Evolutionary conservation across 2,329 filamentous ascomycete genomes (phyloP).

Genomic region (Xylaria multiplex): DNA sequence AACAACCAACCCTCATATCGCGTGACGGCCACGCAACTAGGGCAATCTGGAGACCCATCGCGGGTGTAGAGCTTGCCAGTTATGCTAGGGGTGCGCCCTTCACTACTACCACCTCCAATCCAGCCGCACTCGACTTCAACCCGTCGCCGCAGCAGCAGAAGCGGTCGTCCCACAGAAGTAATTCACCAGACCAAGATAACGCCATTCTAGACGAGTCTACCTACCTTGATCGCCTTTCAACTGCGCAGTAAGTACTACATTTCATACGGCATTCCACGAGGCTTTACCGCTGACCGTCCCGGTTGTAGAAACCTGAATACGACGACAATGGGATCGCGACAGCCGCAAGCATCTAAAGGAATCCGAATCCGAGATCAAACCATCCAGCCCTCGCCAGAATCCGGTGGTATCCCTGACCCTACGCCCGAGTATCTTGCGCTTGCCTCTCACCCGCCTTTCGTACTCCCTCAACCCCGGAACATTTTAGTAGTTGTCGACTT

Average conservation of each 20-base stretch:
- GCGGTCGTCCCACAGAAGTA: background rate
- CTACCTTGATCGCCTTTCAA: too few relatives aligned
- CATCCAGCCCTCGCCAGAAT: conserved; percentile 48
- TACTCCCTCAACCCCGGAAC: conserved; percentile 61
- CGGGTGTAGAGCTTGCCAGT: conserved; percentile 9
- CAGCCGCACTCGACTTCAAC: conserved; percentile 1
- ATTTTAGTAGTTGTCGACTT: conserved; percentile 90
- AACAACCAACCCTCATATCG: background rate
- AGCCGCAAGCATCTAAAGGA: background rate
- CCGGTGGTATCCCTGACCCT: conserved; percentile 70
- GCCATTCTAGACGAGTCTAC: background rate
- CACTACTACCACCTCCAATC: background rate
- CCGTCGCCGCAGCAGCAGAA: background rate
- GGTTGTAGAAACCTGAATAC: background rate
- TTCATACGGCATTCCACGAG: background rate
- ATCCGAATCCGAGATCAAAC: conserved; percentile 25
- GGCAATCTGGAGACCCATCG: conserved; percentile 18
- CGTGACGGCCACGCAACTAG: background rate
- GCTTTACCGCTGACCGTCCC: background rate
- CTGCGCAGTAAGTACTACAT: conserved; percentile 6
- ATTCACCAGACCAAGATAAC: conserved; percentile 1
- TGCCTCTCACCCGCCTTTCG: conserved; percentile 57
- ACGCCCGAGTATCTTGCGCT: conserved; percentile 68
- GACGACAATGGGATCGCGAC: background rate
- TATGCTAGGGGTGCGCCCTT: conserved; percentile 8